These are phyloP conservation scores for Allium fistulosum DNA, from an alignment of 106 monocot genomes.

Conservation along the genomic window DNA sequence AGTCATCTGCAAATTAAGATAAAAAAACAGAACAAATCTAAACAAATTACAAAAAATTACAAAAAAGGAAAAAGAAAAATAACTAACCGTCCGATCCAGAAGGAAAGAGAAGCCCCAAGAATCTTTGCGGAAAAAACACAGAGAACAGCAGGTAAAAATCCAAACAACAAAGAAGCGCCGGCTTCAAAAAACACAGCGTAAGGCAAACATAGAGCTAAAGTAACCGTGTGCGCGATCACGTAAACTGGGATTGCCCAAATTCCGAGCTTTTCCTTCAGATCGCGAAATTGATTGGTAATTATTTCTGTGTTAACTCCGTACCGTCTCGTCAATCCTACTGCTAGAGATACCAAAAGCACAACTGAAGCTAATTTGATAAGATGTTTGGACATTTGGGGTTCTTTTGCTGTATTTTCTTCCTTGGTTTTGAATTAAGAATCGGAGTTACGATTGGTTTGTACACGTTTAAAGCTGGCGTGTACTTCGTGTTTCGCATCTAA, in stretches of 20 bases:
- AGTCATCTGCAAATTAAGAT: no score
- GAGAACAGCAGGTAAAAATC: constrained; percentile 68
- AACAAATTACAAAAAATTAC: no score
- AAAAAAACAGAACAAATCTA: no score
- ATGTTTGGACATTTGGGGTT: no score
- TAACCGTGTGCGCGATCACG: constrained; percentile 79
- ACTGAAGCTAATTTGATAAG: not conserved
- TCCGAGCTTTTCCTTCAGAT: constrained; percentile 42
- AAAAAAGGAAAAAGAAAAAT: not conserved
- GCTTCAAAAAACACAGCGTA: constrained; percentile 92
- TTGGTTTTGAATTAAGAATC: no score
- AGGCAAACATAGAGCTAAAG: constrained; percentile 84
- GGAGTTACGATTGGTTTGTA: no score
- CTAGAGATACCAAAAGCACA: constrained; percentile 8
- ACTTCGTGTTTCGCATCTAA: no score
- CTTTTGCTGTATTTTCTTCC: no score
- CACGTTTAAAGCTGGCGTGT: no score
- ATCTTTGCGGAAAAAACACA: constrained; percentile 90
- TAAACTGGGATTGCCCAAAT: constrained; percentile 78
- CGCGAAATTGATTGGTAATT: constrained; percentile 17
- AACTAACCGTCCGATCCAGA: constrained; percentile 82
- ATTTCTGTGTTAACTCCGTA: constrained; percentile 30
- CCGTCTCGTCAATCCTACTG: constrained; percentile 11
- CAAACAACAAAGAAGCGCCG: constrained; percentile 78
- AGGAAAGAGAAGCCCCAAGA: constrained; percentile 93